Conservation (phyloP, 805 yeast genomes). For the Cyberlindnera xishuangbannaensis region DNA sequence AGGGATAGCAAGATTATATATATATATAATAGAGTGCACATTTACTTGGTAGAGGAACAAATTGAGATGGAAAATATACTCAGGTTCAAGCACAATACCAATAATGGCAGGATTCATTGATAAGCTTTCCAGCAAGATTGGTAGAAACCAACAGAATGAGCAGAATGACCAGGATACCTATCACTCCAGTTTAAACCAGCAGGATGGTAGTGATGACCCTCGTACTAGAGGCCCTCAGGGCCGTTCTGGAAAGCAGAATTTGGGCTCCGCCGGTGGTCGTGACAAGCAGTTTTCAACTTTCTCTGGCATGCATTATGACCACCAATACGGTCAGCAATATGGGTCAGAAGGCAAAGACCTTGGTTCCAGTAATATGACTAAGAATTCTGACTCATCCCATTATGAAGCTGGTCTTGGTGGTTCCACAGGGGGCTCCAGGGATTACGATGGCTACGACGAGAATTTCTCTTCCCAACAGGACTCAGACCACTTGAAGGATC, state of each 20-base stretch:
- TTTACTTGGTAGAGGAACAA: not conserved
- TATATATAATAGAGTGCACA: not conserved
- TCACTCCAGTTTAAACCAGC: slow-evolving; percentile 1
- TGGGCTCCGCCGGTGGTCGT: slow-evolving; percentile 11
- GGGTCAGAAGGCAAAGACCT: not conserved
- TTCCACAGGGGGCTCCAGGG: not conserved
- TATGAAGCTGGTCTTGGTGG: no score
- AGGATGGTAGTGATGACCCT: no score
- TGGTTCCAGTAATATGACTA: slow-evolving; percentile 1
- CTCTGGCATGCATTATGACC: slow-evolving; percentile 1
- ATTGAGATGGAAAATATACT: not conserved
- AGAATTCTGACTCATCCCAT: not conserved
- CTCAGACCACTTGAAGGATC: slow-evolving; percentile 25
- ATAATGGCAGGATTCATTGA: slow-evolving; percentile 26
- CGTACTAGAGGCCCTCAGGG: slow-evolving; percentile 1
- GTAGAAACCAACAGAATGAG: slow-evolving; percentile 12
- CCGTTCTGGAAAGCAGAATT: slow-evolving; percentile 14
- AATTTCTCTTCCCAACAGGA: slow-evolving; percentile 1
- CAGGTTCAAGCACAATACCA: not conserved
- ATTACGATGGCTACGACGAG: slow-evolving; percentile 1
- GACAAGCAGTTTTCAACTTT: slow-evolving; percentile 19
- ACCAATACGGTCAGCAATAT: slow-evolving; percentile 1
- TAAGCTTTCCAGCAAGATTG: slow-evolving; percentile 23
- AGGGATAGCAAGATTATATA: not conserved
- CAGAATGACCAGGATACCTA: slow-evolving; percentile 2